Percentiles rank a stretch among this genome's conserved stretches.
phyloP scores from a whole-genome alignment of 768 basidiomycete genomes.

The Rhodocollybia butyracea region DNA sequence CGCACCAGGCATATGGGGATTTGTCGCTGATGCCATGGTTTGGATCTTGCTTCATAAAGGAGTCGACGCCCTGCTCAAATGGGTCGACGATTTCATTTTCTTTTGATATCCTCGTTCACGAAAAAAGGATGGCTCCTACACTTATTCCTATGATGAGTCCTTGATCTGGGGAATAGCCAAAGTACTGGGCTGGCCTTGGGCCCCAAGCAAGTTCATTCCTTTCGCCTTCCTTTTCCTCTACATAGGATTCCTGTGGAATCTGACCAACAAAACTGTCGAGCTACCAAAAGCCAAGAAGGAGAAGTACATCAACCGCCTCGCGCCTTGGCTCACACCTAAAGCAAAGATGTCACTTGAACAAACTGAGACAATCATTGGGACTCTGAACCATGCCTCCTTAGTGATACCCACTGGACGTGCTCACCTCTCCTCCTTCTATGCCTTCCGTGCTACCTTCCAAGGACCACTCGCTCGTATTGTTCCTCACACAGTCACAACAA shows the following conservation, averaged over 20 bases:
- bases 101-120: conserved; percentile 14
- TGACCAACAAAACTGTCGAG: conserved; percentile 22
- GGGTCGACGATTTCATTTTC: conserved; percentile 29
- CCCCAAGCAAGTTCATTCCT: conserved; percentile 11
- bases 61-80: conserved; percentile 17
- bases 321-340: conserved; percentile 11
- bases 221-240: conserved; percentile 22
- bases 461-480: background rate
- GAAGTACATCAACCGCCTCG: conserved; percentile 24
- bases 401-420: conserved; percentile 26
- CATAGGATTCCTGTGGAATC: conserved; percentile 35
- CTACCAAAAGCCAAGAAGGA: conserved; percentile 27
- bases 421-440: conserved; percentile 25
- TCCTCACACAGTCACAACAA: background rate
- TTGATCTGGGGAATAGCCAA: conserved; percentile 14
- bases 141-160: conserved; percentile 13
- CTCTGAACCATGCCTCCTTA: conserved; percentile 32
- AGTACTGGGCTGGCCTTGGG: conserved; percentile 22
- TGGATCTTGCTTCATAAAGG: conserved; percentile 17
- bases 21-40: conserved; percentile 27
- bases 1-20: conserved; percentile 28
- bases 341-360: conserved; percentile 11
- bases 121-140: background rate
- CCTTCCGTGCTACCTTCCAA: conserved; percentile 24
- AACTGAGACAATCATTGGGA: conserved; percentile 26